phyloP scores from a whole-genome alignment of 1,284 basidiomycete genomes.

The Ganoderma meredithae region DNA sequence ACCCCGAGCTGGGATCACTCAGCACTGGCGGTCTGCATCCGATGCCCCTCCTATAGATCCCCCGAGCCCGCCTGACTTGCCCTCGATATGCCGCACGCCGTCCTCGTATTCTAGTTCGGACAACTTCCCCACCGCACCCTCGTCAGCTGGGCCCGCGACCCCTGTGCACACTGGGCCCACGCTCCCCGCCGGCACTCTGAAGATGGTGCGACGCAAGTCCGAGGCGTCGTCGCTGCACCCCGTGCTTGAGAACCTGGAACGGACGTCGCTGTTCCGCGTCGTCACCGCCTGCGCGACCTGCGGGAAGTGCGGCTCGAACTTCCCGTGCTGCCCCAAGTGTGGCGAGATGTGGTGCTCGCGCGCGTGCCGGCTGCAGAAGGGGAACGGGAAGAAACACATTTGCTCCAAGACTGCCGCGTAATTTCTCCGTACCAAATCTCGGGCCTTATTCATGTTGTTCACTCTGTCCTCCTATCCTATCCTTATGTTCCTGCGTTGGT shows the following conservation, averaged over 20 bases:
- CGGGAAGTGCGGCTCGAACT: conserved; percentile 62
- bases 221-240: conserved; percentile 48
- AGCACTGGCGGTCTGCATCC: conserved; percentile 6
- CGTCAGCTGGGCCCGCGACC: conserved; percentile 37
- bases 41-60: conserved; percentile 18
- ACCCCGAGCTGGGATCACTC: not conserved
- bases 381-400: conserved; percentile 55
- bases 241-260: conserved; percentile 62
- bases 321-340: conserved; percentile 71
- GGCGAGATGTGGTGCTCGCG: conserved; percentile 75
- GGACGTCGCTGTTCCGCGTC: conserved; percentile 58
- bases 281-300: conserved; percentile 62
- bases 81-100: conserved; percentile 44
- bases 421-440: not conserved
- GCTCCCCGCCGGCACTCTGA: conserved; percentile 17
- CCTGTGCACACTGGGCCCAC: conserved; percentile 27
- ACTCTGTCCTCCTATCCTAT: not conserved
- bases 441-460: not conserved
- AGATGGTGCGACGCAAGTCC: conserved; percentile 10
- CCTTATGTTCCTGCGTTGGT: not conserved
- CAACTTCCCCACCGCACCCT: conserved; percentile 41
- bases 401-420: conserved; percentile 28
- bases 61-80: conserved; percentile 35
- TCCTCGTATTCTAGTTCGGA: conserved; percentile 41
- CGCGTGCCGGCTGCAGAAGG: conserved; percentile 60